These are phyloP conservation scores for Elaeis guineensis DNA, from an alignment of 176 grass and related monocot species.

Conservation along the genomic window DNA sequence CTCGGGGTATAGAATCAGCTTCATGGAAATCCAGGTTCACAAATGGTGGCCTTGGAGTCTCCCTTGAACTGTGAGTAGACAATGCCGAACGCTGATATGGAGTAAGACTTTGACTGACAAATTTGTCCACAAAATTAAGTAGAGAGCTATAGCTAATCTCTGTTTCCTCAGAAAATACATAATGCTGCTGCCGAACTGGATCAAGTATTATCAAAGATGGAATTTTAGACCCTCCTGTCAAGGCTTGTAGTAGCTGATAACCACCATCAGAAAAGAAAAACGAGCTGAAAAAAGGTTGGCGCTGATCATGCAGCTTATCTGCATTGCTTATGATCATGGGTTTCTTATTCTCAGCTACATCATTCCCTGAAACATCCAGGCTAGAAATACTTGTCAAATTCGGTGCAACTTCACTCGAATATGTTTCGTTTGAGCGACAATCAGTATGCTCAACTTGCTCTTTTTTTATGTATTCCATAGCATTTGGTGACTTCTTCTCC, in stretches of 20 bases:
- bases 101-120: conserved; percentile 61
- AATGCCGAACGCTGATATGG: conserved; percentile 40
- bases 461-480: conserved; percentile 23
- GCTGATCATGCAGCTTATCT: conserved; percentile 9
- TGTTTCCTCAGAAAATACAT: conserved; percentile 50
- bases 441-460: conserved; percentile 27
- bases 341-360: conserved; percentile 11
- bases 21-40: conserved; percentile 85
- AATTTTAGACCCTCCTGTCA: conserved; percentile 67
- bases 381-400: conserved; percentile 5
- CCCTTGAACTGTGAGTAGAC: conserved; percentile 33
- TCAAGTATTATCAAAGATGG: conserved; percentile 87
- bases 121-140: conserved; percentile 64
- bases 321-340: conserved; percentile 20
- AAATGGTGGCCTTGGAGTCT: conserved; percentile 75
- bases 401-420: conserved; percentile 15
- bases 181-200: conserved; percentile 58
- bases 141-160: conserved; percentile 49
- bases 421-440: conserved; percentile 22
- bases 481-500: conserved; percentile 20
- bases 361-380: not conserved
- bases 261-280: conserved; percentile 78
- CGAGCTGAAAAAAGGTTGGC: conserved; percentile 43
- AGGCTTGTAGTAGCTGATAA: conserved; percentile 56
- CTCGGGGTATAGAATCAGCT: conserved; percentile 68